Percentiles rank a stretch among this genome's conserved stretches.
Conservation (phyloP, 352 stramenopile genomes). For the Globisporangium irregulare region DNA sequence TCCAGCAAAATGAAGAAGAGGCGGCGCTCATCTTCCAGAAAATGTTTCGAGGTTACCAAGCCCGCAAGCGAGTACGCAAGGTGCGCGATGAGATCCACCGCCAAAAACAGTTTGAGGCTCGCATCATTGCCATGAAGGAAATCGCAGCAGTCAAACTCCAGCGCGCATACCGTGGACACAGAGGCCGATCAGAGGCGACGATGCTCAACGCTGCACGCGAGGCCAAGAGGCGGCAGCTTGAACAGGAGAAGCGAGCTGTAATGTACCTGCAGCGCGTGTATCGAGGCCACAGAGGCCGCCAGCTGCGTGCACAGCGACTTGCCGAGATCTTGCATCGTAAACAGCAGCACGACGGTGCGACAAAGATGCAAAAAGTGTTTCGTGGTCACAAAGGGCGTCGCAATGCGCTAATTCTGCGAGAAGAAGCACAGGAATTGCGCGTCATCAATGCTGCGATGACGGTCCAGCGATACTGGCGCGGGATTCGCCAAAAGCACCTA, state of each 20-base stretch:
- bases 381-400: slow-evolving; percentile 53
- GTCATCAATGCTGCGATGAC: slow-evolving; percentile 56
- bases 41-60: slow-evolving; percentile 65
- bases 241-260: slow-evolving; percentile 40
- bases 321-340: slow-evolving; percentile 48
- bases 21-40: slow-evolving; percentile 74
- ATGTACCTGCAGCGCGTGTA: slow-evolving; percentile 77
- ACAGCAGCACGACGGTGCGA: slow-evolving; percentile 43
- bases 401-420: slow-evolving; percentile 34
- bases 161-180: slow-evolving; percentile 61
- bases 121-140: slow-evolving; percentile 54
- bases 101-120: slow-evolving; percentile 46
- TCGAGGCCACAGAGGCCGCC: slow-evolving; percentile 58
- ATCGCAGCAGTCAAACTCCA: slow-evolving; percentile 71
- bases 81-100: slow-evolving; percentile 46
- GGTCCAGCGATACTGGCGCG: slow-evolving; percentile 78
- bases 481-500: slow-evolving; percentile 73
- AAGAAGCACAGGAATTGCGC: slow-evolving; percentile 35
- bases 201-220: slow-evolving; percentile 50
- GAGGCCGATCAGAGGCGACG: slow-evolving; percentile 43
- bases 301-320: slow-evolving; percentile 38
- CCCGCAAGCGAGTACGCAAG: slow-evolving; percentile 33
- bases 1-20: slow-evolving; percentile 53
- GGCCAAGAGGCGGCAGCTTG: slow-evolving; percentile 36
- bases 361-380: slow-evolving; percentile 68